Evolutionary conservation across 176 grass and related monocot species (phyloP).

Genomic region (Carex scoparia): DNA sequence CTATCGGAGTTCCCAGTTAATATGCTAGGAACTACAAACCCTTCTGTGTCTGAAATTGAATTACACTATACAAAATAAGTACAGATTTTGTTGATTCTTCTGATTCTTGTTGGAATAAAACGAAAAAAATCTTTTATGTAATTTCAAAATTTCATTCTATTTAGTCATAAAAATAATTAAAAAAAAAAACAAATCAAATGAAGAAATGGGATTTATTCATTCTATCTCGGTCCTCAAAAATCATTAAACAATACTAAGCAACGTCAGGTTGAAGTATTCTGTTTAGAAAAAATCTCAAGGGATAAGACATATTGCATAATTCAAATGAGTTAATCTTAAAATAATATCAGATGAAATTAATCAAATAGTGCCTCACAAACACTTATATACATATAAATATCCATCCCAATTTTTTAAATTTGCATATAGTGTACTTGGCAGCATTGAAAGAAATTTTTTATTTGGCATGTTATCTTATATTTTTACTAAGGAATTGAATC

Average conservation of each 20-base stretch:
- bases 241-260: too few species aligned
- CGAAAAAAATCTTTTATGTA: too few species aligned
- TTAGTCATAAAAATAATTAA: too few species aligned
- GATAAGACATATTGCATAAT: too few species aligned
- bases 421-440: neutral
- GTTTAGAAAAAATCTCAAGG: too few species aligned
- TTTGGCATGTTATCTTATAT: neutral
- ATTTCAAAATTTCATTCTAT: too few species aligned
- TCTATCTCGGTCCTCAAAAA: too few species aligned
- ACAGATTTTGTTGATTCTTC: neutral
- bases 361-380: neutral
- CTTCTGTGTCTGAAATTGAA: conserved; percentile 65
- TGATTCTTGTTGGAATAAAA: too few species aligned
- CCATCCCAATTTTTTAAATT: neutral
- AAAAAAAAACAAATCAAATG: too few species aligned
- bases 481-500: neutral
- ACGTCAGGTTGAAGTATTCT: too few species aligned
- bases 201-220: too few species aligned
- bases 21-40: conserved; percentile 79
- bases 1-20: conserved; percentile 35
- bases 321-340: too few species aligned
- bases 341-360: neutral
- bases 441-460: neutral
- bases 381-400: neutral
- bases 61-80: neutral